Evolutionary conservation across 23 red algal genomes (phyloP), one percentile per base, ranked within the genome.

Genomic region (Gracilaria domingensis): DNA sequence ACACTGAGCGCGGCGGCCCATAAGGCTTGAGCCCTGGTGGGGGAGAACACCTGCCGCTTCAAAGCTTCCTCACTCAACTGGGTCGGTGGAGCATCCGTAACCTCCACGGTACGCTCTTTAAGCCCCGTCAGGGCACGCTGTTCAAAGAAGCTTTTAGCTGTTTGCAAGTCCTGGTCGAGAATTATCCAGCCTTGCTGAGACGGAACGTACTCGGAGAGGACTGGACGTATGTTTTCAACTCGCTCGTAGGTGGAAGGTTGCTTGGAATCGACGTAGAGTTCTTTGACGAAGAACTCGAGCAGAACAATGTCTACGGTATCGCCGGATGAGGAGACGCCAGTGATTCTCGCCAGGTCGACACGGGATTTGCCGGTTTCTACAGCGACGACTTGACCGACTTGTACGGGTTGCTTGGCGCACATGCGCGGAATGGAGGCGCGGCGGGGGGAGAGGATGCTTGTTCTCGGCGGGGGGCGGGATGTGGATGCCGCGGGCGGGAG

Each of bases 161-260:
- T 51, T 66, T 85, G 79, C 2, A 93, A 28, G 40, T 93, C 90
- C 8, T 93, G 81, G 30, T 58, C 35, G 59, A 93, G 90, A 32
- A 93, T 38, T 34, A 93, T 86, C 90, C 90, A 93, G 11, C 90
- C 90, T 29, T 78, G 58, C 44, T 93, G 90, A 16, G 90, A 78
- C 8, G 81, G 71, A 6, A 93, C 90, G 39, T 93, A 93, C 51
- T 93, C 80, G 37, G 81, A 70, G 59, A 32, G 18, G 54, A 93
- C 35, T 40, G 82, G 81, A 20, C 90, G 81, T 30, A 86, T 70
- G 55, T 86, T 65, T 20, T 66, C 75, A 26, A 75, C 64, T 14
- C 38, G 54, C 51, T 70, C 69, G 81, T 86, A 93, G 28, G 90
- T 86, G n/a, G 74, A 50, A 7, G 60, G 23, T 20, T 92, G 42